Evolutionary conservation across 108 stramenopile species (phyloP), one percentile per base, ranked within the genome.

Genomic region (Nitzschia palea): DNA sequence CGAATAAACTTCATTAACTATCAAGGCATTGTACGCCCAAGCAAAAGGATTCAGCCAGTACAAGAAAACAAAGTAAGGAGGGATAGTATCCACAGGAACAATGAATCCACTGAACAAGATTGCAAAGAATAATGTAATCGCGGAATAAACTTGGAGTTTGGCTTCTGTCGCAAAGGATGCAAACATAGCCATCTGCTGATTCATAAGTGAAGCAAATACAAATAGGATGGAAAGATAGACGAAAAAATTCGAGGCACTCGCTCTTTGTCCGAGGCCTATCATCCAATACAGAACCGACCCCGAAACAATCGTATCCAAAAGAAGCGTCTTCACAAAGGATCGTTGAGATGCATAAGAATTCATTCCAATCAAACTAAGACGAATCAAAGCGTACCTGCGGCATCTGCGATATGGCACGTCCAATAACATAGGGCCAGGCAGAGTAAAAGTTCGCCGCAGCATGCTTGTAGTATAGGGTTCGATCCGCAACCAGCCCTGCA

Each of bases 391-490:
- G 18, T 42, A 60, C 59, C 59, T 84, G 64, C 4, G 86, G 86
- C 31, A 82, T 67, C 44, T 69, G 76, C 22, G 84, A 73, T 32
- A 85, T 65, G 22, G 76, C 70, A 45, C 68, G 62, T 20, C 86
- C 86, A 25, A 87, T 31, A 28, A 76, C 72, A 55, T 74, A 86
- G 18, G 83, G 71, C 26, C 69, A 71, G 40, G 90, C 78, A 27
- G 84, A 83, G 65, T 74, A 93, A 73, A 95, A 95, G 42, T 75
- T 80, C 9, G 91, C 78, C 31, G 84, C 81, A 14, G 56, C 60
- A 40, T 95, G 96, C 71, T 95, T 95, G 81, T 95, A 87, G 62
- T 84, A 88, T n/a, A 93, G 84, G 14, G 64, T 57, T 10, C 93
- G 74, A 22, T 79, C 77, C 37, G 70, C 76, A 33, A 90, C 74